A percentile compares a stretch with the other conserved stretches of the same genome.
These are phyloP conservation scores for Clonostachys rosea DNA, from an alignment of 2,329 filamentous ascomycete genomes.

Conservation along the genomic window DNA sequence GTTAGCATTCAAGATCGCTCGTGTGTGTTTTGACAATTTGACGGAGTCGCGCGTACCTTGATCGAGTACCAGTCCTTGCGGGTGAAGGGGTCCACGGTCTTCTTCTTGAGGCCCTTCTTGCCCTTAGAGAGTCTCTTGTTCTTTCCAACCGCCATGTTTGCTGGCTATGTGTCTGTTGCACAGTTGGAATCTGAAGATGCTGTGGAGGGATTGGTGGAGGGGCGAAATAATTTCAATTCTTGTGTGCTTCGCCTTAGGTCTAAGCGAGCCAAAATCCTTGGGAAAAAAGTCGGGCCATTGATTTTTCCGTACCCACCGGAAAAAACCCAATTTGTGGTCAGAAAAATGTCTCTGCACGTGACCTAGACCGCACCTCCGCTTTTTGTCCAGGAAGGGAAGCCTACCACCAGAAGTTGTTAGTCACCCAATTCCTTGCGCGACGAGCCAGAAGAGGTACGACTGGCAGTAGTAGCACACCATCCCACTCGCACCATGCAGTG, in stretches of 20 bases:
- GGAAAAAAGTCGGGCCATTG: constrained; percentile 13
- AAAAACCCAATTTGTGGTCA: neutral
- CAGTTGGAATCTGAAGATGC: constrained; percentile 23
- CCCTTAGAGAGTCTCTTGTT: constrained; percentile 99
- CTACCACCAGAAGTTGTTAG: too few relatives aligned
- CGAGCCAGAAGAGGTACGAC: too few relatives aligned
- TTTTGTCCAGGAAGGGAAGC: too few relatives aligned
- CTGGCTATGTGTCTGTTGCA: constrained; percentile 37
- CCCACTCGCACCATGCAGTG: too few relatives aligned
- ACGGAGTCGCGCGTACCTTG: constrained; percentile 57
- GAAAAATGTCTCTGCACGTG: constrained; percentile 10
- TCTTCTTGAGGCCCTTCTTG: constrained; percentile 99
- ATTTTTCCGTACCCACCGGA: constrained; percentile 17
- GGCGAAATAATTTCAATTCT: constrained; percentile 32
- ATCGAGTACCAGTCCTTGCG: constrained; percentile 99
- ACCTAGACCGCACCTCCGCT: neutral
- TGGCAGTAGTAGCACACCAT: too few relatives aligned
- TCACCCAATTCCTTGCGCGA: too few relatives aligned
- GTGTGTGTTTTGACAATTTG: neutral
- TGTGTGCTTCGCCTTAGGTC: constrained; percentile 32
- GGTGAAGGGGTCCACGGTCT: constrained; percentile 93
- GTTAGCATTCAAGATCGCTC: constrained; percentile 4
- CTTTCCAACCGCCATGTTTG: constrained; percentile 62
- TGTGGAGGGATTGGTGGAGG: constrained; percentile 33
- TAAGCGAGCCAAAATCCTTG: constrained; percentile 23